Evolutionary conservation across 2,329 filamentous ascomycete species (phyloP), one percentile per base, ranked within the genome.

Genomic region (Pseudogymnoascus sp.): DNA sequence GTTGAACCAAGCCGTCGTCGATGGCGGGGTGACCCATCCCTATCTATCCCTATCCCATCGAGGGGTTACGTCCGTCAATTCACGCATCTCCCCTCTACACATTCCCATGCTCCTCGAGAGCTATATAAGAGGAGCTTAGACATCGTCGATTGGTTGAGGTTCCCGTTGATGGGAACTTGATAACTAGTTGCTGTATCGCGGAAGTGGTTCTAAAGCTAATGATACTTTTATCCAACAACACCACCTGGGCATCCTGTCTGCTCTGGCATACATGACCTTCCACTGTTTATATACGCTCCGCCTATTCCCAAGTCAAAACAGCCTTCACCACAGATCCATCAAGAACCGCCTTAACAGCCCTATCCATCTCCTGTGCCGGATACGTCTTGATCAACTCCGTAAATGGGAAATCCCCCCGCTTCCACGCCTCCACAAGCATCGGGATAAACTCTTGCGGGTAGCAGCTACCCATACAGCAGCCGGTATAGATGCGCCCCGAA

Each of bases 381-480:
- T 68, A 69, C 9, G 58, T 64, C 49, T 43, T 65, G 4, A 67
- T 63, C 43, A 68, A 35, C 37, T 68, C 67, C 9, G 67, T 66
- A 31, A 68, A 69, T 3, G 67, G 65, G 25, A 68, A 68, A 4
- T 63, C 62, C 11, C 65, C 66, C 1, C 60, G 61, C 18, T 65
- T 59, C 66, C 65, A 68, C 7, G 62, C 67, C 16, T 61, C 60
- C 1, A 65, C 61, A 12, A 68, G 58, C 61, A 61, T 63, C 1
- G 65, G 66, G 11, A 68, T 61, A 41, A 69, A 69, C 18, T 68
- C 67, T 9, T 65, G 67, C 5, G 67, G 66, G 41, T 68, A 68
- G 14, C 65, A 65, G 43, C 63, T 68, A 28, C 67, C 67, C 65
- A 67, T 68, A 6, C 64, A 66, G 40, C 62, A 67, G 6, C 65